Base-by-base conservation (phyloP, 148 eudicot species). In the Silene conica region DNA sequence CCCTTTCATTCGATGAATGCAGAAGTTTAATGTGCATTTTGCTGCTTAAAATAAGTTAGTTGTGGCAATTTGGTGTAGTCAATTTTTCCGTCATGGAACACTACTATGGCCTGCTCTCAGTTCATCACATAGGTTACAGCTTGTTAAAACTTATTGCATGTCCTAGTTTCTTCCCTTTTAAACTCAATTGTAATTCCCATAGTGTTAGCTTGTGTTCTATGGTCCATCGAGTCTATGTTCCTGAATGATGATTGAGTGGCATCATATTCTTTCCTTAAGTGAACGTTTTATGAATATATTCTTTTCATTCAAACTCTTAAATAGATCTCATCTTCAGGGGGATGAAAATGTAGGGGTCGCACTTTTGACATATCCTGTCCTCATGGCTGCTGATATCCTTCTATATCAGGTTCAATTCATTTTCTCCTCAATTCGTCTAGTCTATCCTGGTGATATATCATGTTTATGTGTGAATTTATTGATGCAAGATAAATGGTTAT, bases 311-410 rank as follows among this genome's bases (percentile, higher is more conserved):
- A 54, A 14, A 74, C 34, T 52, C 13, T 20, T 67, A 66, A 41
- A 23, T 63, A n/a, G 34, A 48, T 73, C 61, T 76, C 64, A 18
- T 55, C 20, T 81, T 69, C 87, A 95, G 99, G 99, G 99, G 58
- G 95, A 96, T 85, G 97, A 89, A 79, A 92, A 92, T 86, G 97
- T 90, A 57, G 96, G 92, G 71, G 97, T 90, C 76, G 96, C 83
- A 38, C 95, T 96, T 82, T 78, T 96, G 82, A 96, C 92, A 9
- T 96, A 96, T 86, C 97, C 97, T 69, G 96, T 92, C 76, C 84
- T 96, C 79, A 92, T 96, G 99, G 99, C 99, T 78, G 83, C 99
- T 66, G 97, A 90, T 83, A 96, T 96, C 72, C 95, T 96, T 77
- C 82, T 96, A 77, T 96, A 96, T 85, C 99, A 96, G 96, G 99